Evolutionary conservation across 331 rosid species (phyloP).

Genomic region (Pyracantha coccinea): DNA sequence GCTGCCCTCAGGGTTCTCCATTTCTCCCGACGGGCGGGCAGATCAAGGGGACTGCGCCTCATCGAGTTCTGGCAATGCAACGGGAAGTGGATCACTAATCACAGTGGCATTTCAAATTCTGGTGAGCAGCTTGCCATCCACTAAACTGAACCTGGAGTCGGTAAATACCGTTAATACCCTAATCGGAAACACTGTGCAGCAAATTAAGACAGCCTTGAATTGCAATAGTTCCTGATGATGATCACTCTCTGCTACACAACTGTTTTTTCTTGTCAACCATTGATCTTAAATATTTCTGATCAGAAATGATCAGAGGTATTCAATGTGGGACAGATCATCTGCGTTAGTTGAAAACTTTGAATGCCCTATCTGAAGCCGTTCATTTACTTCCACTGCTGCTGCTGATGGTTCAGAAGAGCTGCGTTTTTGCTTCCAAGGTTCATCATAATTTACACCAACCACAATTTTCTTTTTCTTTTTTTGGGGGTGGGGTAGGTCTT

Average conservation of each 20-base stretch:
- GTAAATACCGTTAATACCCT: conserved; percentile 81
- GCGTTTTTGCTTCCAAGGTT: conserved; percentile 37
- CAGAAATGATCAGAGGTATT: conserved; percentile 45
- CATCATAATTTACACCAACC: conserved; percentile 57
- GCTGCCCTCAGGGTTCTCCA: conserved; percentile 80
- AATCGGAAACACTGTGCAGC: conserved; percentile 75
- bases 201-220: conserved; percentile 79
- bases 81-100: conserved; percentile 53
- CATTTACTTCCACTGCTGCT: conserved; percentile 25
- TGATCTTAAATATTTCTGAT: conserved; percentile 37
- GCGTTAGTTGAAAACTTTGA: conserved; percentile 67
- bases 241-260: conserved; percentile 3
- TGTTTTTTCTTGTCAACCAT: conserved; percentile 8
- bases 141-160: conserved; percentile 85
- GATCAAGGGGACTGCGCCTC: conserved; percentile 51
- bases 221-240: conserved; percentile 50
- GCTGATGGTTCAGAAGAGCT: conserved; percentile 10
- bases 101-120: conserved; percentile 90
- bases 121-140: conserved; percentile 77
- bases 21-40: conserved; percentile 53
- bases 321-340: conserved; percentile 36
- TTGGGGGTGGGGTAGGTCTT: not conserved
- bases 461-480: not conserved
- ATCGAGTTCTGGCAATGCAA: conserved; percentile 33
- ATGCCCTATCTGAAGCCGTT: conserved; percentile 38